Percentiles rank a stretch among this genome's conserved stretches.
These are phyloP conservation scores for Pseudevernia furfuracea DNA, from an alignment of 495 filamentous ascomycete genomes.

Conservation along the genomic window DNA sequence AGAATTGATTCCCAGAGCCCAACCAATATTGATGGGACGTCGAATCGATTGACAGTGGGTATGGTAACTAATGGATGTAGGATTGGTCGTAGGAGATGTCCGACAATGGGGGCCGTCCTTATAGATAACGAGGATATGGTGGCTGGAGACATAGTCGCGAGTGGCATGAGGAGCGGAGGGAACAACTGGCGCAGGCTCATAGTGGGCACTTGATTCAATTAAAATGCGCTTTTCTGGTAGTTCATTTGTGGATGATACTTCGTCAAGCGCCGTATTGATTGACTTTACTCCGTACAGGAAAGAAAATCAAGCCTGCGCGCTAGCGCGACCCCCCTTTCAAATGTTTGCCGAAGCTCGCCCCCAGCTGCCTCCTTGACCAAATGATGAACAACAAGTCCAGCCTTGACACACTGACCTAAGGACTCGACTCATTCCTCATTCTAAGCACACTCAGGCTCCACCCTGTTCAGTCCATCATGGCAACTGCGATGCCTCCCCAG, in stretches of 20 bases:
- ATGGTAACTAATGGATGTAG: slow-evolving; percentile 7
- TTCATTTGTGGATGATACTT: neutral
- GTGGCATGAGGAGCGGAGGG: neutral
- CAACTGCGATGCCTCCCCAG: slow-evolving; percentile 42
- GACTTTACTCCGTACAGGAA: neutral
- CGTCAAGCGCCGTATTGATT: neutral
- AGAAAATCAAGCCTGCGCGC: neutral
- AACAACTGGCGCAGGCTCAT: slow-evolving; percentile 14
- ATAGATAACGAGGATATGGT: neutral
- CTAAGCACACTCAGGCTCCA: neutral
- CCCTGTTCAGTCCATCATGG: slow-evolving; percentile 38
- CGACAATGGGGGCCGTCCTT: neutral
- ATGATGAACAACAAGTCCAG: neutral
- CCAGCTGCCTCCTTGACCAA: neutral
- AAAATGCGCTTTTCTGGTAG: neutral
- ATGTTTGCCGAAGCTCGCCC: slow-evolving; percentile 17
- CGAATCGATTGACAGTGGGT: slow-evolving; percentile 7
- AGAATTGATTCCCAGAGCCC: slow-evolving; percentile 90
- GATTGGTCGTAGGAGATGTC: slow-evolving; percentile 7
- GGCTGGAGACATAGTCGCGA: neutral
- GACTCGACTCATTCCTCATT: neutral
- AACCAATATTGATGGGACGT: slow-evolving; percentile 51
- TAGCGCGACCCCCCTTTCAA: slow-evolving; percentile 17
- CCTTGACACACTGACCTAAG: neutral
- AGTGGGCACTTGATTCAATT: neutral